Evolutionary conservation across 2,329 filamentous ascomycete genomes (phyloP).

Genomic region (Aspergillus phoenicis): DNA sequence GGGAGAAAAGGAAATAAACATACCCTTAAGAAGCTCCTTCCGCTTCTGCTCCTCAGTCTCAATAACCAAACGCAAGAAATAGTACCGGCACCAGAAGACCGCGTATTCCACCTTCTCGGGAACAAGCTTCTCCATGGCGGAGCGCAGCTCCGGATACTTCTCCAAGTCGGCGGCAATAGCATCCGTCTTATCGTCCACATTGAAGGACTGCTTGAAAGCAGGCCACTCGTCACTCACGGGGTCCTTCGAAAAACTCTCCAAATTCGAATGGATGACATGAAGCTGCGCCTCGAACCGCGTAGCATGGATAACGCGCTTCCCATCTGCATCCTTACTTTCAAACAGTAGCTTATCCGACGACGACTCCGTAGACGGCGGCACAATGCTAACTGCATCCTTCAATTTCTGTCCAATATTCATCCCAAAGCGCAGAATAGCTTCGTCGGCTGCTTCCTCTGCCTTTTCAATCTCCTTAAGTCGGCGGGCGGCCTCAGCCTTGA

Average conservation of each 20-base stretch:
- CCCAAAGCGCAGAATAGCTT: constrained; percentile 89
- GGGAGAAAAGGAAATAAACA: constrained; percentile 29
- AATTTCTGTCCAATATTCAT: constrained; percentile 87
- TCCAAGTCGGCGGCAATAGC: constrained; percentile 80
- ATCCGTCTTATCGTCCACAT: constrained; percentile 80
- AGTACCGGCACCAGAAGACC: constrained; percentile 93
- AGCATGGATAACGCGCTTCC: constrained; percentile 91
- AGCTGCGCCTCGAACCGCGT: constrained; percentile 94
- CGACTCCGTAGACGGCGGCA: constrained; percentile 65
- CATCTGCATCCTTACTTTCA: constrained; percentile 86
- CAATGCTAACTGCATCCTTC: constrained; percentile 84
- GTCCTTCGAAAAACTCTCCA: constrained; percentile 81
- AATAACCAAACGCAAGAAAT: constrained; percentile 88
- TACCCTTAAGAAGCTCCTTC: constrained; percentile 88
- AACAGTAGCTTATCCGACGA: constrained; percentile 72
- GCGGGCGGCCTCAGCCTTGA: constrained; percentile 76
- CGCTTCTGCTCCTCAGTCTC: constrained; percentile 89
- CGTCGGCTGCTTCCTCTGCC: constrained; percentile 94
- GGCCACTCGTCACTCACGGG: constrained; percentile 75
- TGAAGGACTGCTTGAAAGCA: constrained; percentile 72
- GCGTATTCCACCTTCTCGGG: constrained; percentile 86
- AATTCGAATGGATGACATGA: constrained; percentile 86
- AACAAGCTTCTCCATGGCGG: constrained; percentile 94
- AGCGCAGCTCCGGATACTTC: constrained; percentile 80
- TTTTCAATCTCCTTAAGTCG: constrained; percentile 85